Evolutionary conservation across 768 basidiomycete genomes (phyloP).

Genomic region (Mycena galopus): DNA sequence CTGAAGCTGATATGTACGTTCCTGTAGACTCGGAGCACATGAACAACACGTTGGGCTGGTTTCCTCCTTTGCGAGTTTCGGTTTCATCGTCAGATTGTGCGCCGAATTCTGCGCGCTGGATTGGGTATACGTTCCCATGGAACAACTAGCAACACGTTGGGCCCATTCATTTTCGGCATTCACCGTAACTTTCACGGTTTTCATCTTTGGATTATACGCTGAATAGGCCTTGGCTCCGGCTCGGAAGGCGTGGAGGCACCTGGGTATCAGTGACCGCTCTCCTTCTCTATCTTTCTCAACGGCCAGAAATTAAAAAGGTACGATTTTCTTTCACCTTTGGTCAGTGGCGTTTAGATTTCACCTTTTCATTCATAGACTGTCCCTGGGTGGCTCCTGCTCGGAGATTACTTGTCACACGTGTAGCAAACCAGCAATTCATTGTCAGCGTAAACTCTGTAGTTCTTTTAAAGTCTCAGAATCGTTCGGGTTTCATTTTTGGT

Average conservation of each 20-base stretch:
- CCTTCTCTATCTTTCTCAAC: not conserved
- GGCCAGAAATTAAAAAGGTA: not conserved
- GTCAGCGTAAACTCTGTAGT: not conserved
- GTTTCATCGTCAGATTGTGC: no score
- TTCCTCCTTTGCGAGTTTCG: no score
- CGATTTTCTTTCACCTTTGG: not conserved
- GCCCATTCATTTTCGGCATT: no score
- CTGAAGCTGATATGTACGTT: no score
- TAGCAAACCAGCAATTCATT: not conserved
- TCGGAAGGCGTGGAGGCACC: not conserved
- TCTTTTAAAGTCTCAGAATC: not conserved
- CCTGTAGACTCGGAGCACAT: no score
- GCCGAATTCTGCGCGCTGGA: no score
- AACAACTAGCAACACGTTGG: no score
- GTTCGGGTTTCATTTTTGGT: not conserved
- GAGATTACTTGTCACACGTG: not conserved
- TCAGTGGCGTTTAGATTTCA: conserved; percentile 9
- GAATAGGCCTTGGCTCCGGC: no score
- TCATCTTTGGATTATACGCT: not conserved
- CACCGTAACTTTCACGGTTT: not conserved
- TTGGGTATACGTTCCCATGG: no score
- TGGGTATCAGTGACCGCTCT: not conserved
- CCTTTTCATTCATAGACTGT: not conserved
- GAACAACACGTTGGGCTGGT: no score
- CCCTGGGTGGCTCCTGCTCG: not conserved